Percentiles rank a stretch among this genome's conserved stretches.
Evolutionary conservation across 805 yeast species (phyloP).

Genomic region (Candida silvatica): DNA sequence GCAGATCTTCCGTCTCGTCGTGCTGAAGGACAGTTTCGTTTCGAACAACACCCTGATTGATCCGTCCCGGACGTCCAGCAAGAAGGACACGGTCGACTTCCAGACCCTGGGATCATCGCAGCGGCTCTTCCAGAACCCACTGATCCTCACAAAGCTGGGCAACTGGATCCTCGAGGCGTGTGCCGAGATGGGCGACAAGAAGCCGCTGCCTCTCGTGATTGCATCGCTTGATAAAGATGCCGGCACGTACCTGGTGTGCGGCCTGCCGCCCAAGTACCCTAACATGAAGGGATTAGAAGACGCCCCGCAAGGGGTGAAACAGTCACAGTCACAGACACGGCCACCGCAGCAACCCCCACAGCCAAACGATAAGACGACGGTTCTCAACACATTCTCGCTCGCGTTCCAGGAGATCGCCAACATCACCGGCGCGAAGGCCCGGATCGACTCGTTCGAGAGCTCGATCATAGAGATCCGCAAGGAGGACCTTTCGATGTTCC

Average conservation of each 20-base stretch:
- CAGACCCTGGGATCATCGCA: conserved; percentile 50
- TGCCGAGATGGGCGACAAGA: conserved; percentile 66
- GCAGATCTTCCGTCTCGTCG: conserved; percentile 75
- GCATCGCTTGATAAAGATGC: conserved; percentile 71
- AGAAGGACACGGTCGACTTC: conserved; percentile 23
- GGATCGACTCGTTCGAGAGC: conserved; percentile 92
- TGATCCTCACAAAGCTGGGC: conserved; percentile 77
- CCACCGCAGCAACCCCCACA: conserved; percentile 22
- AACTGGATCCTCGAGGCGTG: conserved; percentile 88
- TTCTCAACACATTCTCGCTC: conserved; percentile 75
- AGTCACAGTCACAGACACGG: conserved; percentile 15
- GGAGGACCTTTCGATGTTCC: conserved; percentile 81
- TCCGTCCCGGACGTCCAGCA: conserved; percentile 9
- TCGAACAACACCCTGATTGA: conserved; percentile 13
- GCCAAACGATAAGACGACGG: conserved; percentile 30
- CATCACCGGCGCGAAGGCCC: conserved; percentile 77
- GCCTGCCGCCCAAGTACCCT: conserved; percentile 79
- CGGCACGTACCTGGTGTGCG: conserved; percentile 80
- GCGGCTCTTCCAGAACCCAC: conserved; percentile 72
- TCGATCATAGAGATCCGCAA: conserved; percentile 83
- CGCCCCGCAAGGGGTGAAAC: conserved; percentile 13
- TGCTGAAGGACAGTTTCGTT: conserved; percentile 60
- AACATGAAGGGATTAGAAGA: conserved; percentile 23
- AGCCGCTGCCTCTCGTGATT: conserved; percentile 70
- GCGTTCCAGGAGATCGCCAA: conserved; percentile 87